Conservation (phyloP, 2,329 filamentous ascomycete species). For the Cladosporium oxysporum region DNA sequence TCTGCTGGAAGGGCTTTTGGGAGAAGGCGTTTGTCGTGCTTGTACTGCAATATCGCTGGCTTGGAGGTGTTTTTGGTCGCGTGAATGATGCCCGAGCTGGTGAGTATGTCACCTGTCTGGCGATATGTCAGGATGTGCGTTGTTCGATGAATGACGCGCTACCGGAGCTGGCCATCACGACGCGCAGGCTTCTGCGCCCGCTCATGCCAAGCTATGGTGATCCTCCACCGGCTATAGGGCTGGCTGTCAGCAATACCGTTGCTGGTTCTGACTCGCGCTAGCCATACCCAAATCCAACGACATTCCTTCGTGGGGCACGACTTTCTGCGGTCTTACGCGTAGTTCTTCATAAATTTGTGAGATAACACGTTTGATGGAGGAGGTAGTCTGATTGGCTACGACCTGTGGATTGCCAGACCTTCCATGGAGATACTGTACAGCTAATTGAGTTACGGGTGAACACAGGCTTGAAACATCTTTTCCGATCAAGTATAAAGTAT, state of each 20-base stretch:
- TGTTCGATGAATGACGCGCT: background rate
- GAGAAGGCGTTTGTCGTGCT: background rate
- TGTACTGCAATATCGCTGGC: background rate
- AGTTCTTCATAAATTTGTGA: background rate
- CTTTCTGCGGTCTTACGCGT: background rate
- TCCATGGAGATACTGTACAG: background rate
- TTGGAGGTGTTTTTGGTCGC: background rate
- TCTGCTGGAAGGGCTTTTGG: background rate
- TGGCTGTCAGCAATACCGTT: background rate
- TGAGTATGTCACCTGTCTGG: background rate
- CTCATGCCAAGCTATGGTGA: conserved; percentile 1
- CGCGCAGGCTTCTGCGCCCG: conserved; percentile 6
- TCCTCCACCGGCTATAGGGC: conserved; percentile 1
- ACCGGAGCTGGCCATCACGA: background rate
- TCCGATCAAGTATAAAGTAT: background rate
- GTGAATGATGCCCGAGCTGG: background rate
- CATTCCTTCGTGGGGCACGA: background rate
- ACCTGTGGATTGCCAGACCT: background rate
- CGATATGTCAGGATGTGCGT: background rate
- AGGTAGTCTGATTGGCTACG: background rate
- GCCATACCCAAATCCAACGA: conserved; percentile 16
- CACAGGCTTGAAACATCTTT: background rate
- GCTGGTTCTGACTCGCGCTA: conserved; percentile 5
- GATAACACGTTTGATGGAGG: background rate
- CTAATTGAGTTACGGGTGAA: background rate